Evolutionary conservation across 306 rosid genomes (phyloP), one percentile per base, ranked within the genome.

Genomic region (Styphnolobium japonicum): DNA sequence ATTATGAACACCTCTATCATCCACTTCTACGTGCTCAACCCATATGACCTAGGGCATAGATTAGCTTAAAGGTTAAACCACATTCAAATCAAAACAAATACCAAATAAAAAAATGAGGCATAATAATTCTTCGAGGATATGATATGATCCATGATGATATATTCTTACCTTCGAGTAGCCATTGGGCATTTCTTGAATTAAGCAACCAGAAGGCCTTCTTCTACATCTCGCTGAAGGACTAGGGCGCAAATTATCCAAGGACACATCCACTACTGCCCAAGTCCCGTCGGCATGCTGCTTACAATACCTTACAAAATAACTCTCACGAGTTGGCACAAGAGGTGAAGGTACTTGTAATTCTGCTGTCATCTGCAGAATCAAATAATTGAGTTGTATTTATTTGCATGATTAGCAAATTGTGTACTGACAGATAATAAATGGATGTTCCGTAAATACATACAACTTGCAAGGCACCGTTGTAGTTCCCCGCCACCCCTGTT

Each of bases 401-500:
- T 23, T 23, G 12, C 27, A 8, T 43, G 3, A 4, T 45, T 23
- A 60, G 48, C 7, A 36, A 48, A 19, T 33, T 45, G 0, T 18
- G 19, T 3, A 39, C 58, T 53, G 2, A 34, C 18, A 2, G 0
- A 7, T 6, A 43, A 15, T 18, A 21, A 66, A 53, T 37, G 3
- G 3, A 67, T 37, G 18, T 33, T 39, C 0, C 19, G 14, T 22
- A 1, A 5, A 11, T 22, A 5, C 5, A 18, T 89, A 96, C 99
- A 97, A 96, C 99, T 96, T 96, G 99, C 73, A 96, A 73, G 46
- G 98, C 99, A 64, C 99, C 99, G 29, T 96, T 93, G 85, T 89
- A 96, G 65, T 93, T 96, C 69, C 98, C 99, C 2, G 99, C 98
- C 4, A 96, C 99, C 14, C 99, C 99, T 0, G 99, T 91, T 70